phyloP scores from a whole-genome alignment of 257 asterid species.

The Nicotiana paniculata region DNA sequence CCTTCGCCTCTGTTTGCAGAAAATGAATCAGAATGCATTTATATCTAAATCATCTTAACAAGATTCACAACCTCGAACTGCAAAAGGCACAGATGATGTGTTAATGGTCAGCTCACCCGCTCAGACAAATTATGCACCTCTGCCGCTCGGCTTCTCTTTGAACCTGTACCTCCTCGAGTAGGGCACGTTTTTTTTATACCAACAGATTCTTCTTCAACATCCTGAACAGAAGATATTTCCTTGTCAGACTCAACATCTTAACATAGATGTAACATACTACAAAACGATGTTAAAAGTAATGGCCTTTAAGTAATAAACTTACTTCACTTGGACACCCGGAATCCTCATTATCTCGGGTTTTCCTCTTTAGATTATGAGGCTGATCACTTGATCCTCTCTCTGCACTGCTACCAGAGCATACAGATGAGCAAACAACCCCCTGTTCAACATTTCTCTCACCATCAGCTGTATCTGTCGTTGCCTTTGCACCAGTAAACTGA shows the following conservation, averaged over 20 bases:
- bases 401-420: constrained; percentile 76
- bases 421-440: constrained; percentile 75
- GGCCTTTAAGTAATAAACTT: constrained; percentile 24
- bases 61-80: background rate
- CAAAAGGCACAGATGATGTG: background rate
- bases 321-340: constrained; percentile 75
- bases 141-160: constrained; percentile 95
- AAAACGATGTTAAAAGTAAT: background rate
- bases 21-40: constrained; percentile 9
- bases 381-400: constrained; percentile 69
- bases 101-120: constrained; percentile 57
- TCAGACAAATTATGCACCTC: constrained; percentile 96
- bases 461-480: constrained; percentile 26
- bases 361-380: constrained; percentile 55
- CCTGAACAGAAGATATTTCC: constrained; percentile 40
- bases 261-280: background rate
- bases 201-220: constrained; percentile 59
- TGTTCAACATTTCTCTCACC: constrained; percentile 53
- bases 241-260: background rate
- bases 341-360: constrained; percentile 50
- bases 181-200: constrained; percentile 40
- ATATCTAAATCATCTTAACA: background rate
- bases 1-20: constrained; percentile 69
- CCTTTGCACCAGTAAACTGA: constrained; percentile 14
- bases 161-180: constrained; percentile 47